Evolutionary conservation across 2,329 filamentous ascomycete genomes (phyloP), one percentile per base, ranked within the genome.

Genomic region (Zasmidium angulare): DNA sequence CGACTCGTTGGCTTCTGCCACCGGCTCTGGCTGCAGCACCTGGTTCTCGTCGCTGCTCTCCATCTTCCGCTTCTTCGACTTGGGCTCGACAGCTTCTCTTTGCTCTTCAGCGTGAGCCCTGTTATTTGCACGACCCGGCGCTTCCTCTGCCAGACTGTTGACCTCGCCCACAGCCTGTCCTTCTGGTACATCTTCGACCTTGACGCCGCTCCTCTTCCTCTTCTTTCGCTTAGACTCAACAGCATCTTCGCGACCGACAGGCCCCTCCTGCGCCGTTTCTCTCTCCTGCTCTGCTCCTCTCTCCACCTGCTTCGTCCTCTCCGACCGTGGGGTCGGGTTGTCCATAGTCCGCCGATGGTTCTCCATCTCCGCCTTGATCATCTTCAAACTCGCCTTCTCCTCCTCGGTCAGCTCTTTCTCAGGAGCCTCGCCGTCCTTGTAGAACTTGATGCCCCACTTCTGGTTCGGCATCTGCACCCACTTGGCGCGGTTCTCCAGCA

Each of bases 401-500:
- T 2, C 21, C 17, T 14, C 22, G 4, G 20, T 26, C 21, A 48
- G 9, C 21, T 26, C 17, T 3, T 21, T 21, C 2, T 19, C 31
- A 10, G 50, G 43, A n/a, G 43, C 50, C 40, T 54, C 56, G 10
- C 56, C 56, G 12, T 22, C 19, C 21, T 53, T 36, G 22, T 49
- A 54, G 36, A 50, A 29, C 46, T 52, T 46, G 50, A 58, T 46
- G 23, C 56, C 51, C 46, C 46, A 58, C 26, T 58, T 58, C 23
- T 50, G 36, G 46, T 52, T 31, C n/a, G 56, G 36, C 21, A 58
- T 20, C 29, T 26, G 47, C 14, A 24, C 22, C 56, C 50, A 58
- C 17, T 40, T 21, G 1, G 48, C 56, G 12, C 24, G 11, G 17
- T 47, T 47, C 43, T 29, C 48, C 48, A 53, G 23, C 12, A 58